phyloP scores from a whole-genome alignment of 768 basidiomycete genomes.

The Amanita muscaria region DNA sequence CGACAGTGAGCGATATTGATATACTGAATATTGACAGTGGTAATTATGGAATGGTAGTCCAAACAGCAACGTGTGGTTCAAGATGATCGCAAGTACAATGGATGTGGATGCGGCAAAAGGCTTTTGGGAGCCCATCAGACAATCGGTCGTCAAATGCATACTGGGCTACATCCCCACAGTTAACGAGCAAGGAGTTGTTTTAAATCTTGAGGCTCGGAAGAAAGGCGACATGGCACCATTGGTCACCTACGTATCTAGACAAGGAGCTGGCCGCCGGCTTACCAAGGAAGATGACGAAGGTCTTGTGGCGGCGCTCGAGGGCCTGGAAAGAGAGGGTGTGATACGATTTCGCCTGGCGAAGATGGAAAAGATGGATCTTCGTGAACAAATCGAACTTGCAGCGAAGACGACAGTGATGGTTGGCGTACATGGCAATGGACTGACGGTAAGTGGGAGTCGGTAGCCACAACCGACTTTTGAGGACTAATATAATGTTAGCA shows the following conservation, averaged over 20 bases:
- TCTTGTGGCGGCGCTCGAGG: constrained; percentile 37
- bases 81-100: constrained; percentile 29
- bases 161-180: constrained; percentile 24
- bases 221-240: constrained; percentile 17
- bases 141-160: constrained; percentile 19
- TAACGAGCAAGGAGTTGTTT: constrained; percentile 11
- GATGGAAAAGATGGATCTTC: constrained; percentile 39
- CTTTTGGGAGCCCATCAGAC: constrained; percentile 30
- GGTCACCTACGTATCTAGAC: constrained; percentile 55
- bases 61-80: constrained; percentile 21
- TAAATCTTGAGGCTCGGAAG: constrained; percentile 8
- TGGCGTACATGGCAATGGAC: constrained; percentile 63
- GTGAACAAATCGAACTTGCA: constrained; percentile 52
- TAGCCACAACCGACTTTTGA: neutral
- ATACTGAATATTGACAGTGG: constrained; percentile 11
- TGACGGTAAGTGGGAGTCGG: constrained; percentile 33
- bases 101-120: constrained; percentile 17
- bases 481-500: constrained; percentile 22
- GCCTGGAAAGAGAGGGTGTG: constrained; percentile 42
- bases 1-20: constrained; percentile 18
- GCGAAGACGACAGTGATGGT: constrained; percentile 59
- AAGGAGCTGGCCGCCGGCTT: constrained; percentile 33
- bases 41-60: constrained; percentile 19
- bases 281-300: constrained; percentile 37
- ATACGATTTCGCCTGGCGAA: constrained; percentile 35